Base-by-base conservation (phyloP, 768 basidiomycete species). In the Phaffia tasmanica region DNA sequence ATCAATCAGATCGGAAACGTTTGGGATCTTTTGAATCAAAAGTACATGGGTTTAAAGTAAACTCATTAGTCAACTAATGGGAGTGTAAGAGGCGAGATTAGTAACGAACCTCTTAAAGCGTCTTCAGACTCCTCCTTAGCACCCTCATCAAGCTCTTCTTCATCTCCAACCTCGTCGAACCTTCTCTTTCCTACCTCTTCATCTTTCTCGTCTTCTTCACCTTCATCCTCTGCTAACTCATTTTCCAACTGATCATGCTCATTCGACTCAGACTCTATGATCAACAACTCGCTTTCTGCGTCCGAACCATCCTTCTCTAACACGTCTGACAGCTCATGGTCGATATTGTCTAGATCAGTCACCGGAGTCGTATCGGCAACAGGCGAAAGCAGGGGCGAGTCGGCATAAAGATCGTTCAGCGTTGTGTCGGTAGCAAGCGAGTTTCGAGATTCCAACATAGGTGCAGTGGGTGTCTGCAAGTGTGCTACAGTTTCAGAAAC, bases 391-490 rank as follows among this genome's bases (percentile, higher is more conserved):
- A 58, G 48, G 15, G 64, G 64, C 2, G 64, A 65, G 49, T 65
- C 64, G 57, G 19, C 64, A 56, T 65, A 65, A 21, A 65, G 27
- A 23, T 65, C 64, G 15, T 29, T 49, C 29, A 42, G 30, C 47
- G 49, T 35, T 3, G 48, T 48, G 47, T 18, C n/a, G 35, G 30
- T 23, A 16, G 64, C 42, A 23, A 30, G 25, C 56, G 21, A 65
- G 47, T 27, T 35, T 57, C n/a, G 63, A 49, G 61, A 27, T 18
- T 27, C 29, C 15, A 29, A 49, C 6, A n/a, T 15, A 51, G 48
- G 49, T 27, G 15, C 48, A 2, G 23, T 7, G 14, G 61, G 32
- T 15, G 61, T 21, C 19, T 62, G 47, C 9, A 35, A 27, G 23
- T 55, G 63, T n/a, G 63, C 49, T 25, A 55, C 50, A 50, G 46